Evolutionary conservation across 2,329 filamentous ascomycete species (phyloP), one percentile per base, ranked within the genome.

Genomic region (Metarhizium sp.): DNA sequence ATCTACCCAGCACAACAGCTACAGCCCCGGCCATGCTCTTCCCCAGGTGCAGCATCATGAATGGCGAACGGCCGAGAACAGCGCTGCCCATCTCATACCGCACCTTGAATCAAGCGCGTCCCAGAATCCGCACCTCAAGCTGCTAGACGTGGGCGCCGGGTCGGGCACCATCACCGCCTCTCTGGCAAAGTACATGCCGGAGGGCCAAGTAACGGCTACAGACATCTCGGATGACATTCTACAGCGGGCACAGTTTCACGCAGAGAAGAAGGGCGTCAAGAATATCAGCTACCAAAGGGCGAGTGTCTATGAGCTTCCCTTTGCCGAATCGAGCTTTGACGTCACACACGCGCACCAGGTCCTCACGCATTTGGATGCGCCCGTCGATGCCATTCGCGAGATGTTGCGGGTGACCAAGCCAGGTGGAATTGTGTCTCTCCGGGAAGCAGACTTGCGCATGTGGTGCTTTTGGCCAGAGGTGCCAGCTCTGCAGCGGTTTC

Each of bases 101-200:
- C 25, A 71, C 53, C 66, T 79, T 43, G 52, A 62, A 20, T 36
- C 59, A 16, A 55, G 60, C 16, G 62, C 34, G 1, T 52, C 53
- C 11, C 50, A 52, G 0, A 69, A 71, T n/a, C 63, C 68, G 6
- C 59, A 65, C 0, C 63, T 74, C 49, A 64, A 62, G 34, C 64
- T 79, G 25, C 69, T 79, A 42, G 77, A 79, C 52, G 69, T 78
- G 10, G 77, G 77, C 46, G 75, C 75, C 55, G 77, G 77, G 0
- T 74, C 77, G 0, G 77, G 76, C 2, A 77, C 73, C 34, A 78
- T 80, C 61, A 75, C 76, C 4, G 65, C 67, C 0, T 73, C 71
- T 7, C 63, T 79, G 45, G 71, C 70, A 47, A 66, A 67, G 38
- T 67, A 71, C 56, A 72, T 73, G 2, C 66, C 68, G 3, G 49